phyloP scores from a whole-genome alignment of 176 grass and related monocot genomes.

The Ensete glaucum region DNA sequence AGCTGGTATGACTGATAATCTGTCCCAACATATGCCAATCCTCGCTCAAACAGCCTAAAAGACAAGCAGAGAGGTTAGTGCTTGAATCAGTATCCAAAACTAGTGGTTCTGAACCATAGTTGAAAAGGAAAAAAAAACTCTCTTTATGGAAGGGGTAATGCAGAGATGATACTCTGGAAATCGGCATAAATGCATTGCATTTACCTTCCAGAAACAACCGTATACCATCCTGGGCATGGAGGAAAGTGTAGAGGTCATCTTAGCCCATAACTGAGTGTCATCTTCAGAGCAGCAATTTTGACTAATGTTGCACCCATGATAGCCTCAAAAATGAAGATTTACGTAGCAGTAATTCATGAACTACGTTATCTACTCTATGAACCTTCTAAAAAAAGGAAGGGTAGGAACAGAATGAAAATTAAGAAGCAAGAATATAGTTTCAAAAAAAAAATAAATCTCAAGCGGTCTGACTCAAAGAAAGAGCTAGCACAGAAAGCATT shows the following conservation, averaged over 20 bases:
- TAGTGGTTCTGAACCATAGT: not conserved
- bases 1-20: constrained; percentile 79
- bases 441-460: not conserved
- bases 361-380: not conserved
- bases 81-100: not conserved
- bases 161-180: constrained; percentile 8
- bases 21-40: constrained; percentile 93
- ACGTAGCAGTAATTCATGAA: constrained; percentile 10
- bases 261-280: constrained; percentile 13
- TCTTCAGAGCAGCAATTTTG: constrained; percentile 26
- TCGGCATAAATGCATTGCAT: constrained; percentile 18
- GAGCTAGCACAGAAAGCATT: constrained; percentile 19
- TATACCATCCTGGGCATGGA: not conserved
- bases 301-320: constrained; percentile 22
- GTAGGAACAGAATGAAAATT: not conserved
- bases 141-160: not conserved
- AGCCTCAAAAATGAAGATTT: constrained; percentile 25
- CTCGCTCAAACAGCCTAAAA: constrained; percentile 82
- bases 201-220: constrained; percentile 26
- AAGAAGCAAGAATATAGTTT: constrained; percentile 4
- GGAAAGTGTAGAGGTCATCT: constrained; percentile 6
- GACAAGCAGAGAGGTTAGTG: not conserved
- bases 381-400: constrained; percentile 2
- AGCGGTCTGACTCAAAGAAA: not conserved
- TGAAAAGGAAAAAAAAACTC: not conserved